These are phyloP conservation scores for Trametes hirsuta DNA, from an alignment of 1,284 basidiomycete species.

Conservation along the genomic window DNA sequence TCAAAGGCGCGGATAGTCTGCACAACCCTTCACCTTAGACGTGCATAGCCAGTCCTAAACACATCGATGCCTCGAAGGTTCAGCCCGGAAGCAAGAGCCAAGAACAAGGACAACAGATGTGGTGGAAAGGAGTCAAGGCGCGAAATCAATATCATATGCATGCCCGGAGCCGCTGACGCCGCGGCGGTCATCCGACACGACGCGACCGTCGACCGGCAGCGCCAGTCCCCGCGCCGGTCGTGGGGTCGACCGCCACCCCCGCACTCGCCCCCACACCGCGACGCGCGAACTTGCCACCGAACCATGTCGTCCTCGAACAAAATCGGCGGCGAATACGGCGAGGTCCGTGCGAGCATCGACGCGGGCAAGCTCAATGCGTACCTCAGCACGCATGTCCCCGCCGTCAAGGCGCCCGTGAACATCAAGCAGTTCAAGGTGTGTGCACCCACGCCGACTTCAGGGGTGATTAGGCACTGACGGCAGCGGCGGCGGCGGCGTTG, in stretches of 20 bases:
- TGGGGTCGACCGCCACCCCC: neutral
- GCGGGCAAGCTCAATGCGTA: constrained; percentile 70
- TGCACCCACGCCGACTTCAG: constrained; percentile 11
- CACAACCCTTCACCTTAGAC: too few species aligned
- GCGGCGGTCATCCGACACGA: neutral
- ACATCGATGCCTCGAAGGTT: too few species aligned
- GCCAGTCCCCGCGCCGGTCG: constrained; percentile 7
- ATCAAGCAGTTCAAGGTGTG: constrained; percentile 92
- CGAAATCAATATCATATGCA: too few species aligned
- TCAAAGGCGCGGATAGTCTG: too few species aligned
- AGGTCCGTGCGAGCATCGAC: constrained; percentile 75
- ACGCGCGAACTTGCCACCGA: neutral
- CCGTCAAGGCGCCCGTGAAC: constrained; percentile 67
- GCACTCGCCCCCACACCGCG: constrained; percentile 2
- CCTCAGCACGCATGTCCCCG: constrained; percentile 59
- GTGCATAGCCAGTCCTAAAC: too few species aligned
- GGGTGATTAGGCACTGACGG: neutral
- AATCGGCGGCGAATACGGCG: constrained; percentile 75
- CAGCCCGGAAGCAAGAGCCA: too few species aligned
- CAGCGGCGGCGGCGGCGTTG: neutral
- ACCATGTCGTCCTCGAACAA: constrained; percentile 37
- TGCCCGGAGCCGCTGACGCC: neutral
- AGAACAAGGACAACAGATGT: too few species aligned
- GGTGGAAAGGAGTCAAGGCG: too few species aligned
- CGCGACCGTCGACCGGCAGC: constrained; percentile 3